Conservation (phyloP, 2,329 filamentous ascomycete species). For the Aspergillus luchuensis region DNA sequence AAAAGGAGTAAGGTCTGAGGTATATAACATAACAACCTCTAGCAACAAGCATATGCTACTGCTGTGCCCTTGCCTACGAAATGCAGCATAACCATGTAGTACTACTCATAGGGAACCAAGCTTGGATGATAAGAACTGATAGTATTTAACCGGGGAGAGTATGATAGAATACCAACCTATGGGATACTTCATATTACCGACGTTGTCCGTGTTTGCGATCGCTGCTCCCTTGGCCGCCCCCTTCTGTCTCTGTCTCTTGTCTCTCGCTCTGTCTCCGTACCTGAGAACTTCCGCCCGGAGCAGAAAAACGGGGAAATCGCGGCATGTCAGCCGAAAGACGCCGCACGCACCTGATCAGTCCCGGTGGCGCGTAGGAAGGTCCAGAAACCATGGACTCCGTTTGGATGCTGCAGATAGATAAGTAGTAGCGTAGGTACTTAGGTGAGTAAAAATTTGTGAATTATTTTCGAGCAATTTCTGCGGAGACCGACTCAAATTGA, state of each 20-base stretch:
- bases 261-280: background rate
- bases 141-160: background rate
- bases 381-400: background rate
- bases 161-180: background rate
- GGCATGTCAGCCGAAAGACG: constrained; percentile 14
- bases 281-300: constrained; percentile 3
- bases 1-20: background rate
- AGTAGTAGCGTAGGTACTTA: background rate
- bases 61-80: background rate
- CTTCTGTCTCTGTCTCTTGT: background rate
- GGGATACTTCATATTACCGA: background rate
- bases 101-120: background rate
- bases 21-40: background rate
- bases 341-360: constrained; percentile 5
- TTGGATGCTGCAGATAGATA: background rate
- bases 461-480: background rate
- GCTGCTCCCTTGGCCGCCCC: too few relatives aligned
- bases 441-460: background rate
- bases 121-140: background rate
- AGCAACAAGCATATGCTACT: background rate
- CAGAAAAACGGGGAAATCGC: constrained; percentile 7
- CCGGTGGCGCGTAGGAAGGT: constrained; percentile 3
- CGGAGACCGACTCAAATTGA: background rate
- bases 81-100: too few relatives aligned
- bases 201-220: too few relatives aligned